Conservation (phyloP, 192 early-diverging fungal species). For the Coemansia biformis region DNA sequence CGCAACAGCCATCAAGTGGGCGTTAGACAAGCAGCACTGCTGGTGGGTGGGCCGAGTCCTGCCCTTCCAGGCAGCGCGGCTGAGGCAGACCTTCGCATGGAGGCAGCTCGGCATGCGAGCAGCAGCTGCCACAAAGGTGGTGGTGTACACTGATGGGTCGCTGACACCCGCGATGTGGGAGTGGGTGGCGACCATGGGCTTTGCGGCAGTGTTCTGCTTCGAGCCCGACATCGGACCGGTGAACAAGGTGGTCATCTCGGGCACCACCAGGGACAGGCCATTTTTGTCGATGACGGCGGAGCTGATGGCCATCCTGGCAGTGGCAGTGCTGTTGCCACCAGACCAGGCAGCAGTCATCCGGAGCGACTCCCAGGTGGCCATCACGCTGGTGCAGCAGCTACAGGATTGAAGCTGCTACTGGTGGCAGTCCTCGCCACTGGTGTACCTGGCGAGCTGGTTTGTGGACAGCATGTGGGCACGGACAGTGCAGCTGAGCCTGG, state of each 20-base stretch:
- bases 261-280: constrained; percentile 1
- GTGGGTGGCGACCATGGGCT: neutral
- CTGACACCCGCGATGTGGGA: neutral
- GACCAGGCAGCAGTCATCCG: neutral
- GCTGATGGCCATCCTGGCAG: constrained; percentile 8
- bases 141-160: constrained; percentile 1
- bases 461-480: too few species aligned
- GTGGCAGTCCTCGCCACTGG: neutral
- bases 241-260: neutral
- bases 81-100: neutral
- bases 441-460: too few species aligned
- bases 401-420: neutral
- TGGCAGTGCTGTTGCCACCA: neutral
- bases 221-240: neutral
- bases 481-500: too few species aligned
- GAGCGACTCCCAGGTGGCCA: constrained; percentile 2
- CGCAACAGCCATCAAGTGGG: too few species aligned
- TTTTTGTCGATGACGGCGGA: constrained; percentile 8
- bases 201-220: neutral
- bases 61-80: neutral
- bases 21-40: too few species aligned
- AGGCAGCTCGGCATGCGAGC: neutral
- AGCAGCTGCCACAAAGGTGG: neutral
- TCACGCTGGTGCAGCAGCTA: neutral
- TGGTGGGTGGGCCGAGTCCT: neutral